A percentile compares a stretch with the other conserved stretches of the same genome.
These are phyloP conservation scores for Boehmeria nivea DNA, from an alignment of 306 rosid genomes.

Conservation along the genomic window DNA sequence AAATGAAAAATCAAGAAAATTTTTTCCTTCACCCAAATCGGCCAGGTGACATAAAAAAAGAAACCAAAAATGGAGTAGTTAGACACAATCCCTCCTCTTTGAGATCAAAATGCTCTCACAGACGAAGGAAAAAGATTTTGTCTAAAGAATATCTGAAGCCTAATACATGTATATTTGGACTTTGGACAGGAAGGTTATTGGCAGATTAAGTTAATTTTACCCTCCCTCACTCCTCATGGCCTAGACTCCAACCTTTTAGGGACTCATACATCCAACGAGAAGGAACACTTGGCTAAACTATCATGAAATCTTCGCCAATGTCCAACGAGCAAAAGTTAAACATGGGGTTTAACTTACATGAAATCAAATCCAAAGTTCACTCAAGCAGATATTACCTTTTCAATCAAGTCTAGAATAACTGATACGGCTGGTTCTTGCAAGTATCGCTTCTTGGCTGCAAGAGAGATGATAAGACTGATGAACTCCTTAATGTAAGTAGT, in stretches of 20 bases:
- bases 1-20: not conserved
- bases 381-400: conserved; percentile 43
- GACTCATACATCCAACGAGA: too few relatives aligned
- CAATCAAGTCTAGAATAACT: conserved; percentile 61
- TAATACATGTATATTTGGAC: not conserved
- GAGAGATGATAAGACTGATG: conserved; percentile 46
- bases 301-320: not conserved
- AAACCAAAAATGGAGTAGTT: not conserved
- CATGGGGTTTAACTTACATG: not conserved
- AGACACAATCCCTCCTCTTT: not conserved
- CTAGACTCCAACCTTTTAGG: too few relatives aligned
- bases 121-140: not conserved
- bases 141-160: not conserved
- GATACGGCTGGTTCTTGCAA: conserved; percentile 91
- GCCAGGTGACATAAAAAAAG: not conserved
- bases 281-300: too few relatives aligned
- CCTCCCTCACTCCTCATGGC: too few relatives aligned
- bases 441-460: conserved; percentile 77
- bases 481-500: conserved; percentile 58
- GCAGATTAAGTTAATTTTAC: too few relatives aligned
- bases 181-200: too few relatives aligned
- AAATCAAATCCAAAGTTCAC: conserved; percentile 1
- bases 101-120: not conserved
- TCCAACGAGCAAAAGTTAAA: not conserved
- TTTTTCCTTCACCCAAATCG: not conserved